These are phyloP conservation scores for Ganoderma sp. DNA, from an alignment of 1,284 basidiomycete species.

Conservation along the genomic window DNA sequence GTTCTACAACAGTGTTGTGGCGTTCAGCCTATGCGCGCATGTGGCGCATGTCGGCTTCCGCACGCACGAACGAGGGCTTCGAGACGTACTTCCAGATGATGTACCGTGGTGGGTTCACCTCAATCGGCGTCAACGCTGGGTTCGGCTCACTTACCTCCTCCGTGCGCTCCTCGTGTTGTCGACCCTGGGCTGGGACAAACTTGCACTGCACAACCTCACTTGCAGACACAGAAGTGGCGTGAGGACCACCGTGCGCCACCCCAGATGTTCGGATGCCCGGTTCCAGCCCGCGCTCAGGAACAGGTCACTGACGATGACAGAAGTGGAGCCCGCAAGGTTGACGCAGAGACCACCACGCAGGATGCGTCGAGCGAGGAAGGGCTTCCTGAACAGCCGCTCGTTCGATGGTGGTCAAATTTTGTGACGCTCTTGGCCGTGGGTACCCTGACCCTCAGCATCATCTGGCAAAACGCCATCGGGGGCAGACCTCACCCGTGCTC, in stretches of 20 bases:
- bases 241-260: no score
- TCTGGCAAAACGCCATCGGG: constrained; percentile 33
- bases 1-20: no score
- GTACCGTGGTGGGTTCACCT: constrained; percentile 40
- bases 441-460: constrained; percentile 35
- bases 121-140: no score
- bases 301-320: not conserved
- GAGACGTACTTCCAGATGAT: constrained; percentile 43
- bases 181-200: constrained; percentile 26
- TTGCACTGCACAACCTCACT: constrained; percentile 7
- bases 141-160: constrained; percentile 40
- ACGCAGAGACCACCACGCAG: no score
- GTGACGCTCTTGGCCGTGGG: constrained; percentile 33
- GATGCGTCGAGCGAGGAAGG: not conserved
- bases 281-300: no score
- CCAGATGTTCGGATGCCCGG: no score
- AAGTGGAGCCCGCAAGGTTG: not conserved
- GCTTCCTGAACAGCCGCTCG: constrained; percentile 34
- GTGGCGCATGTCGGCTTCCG: no score
- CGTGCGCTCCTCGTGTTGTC: constrained; percentile 42
- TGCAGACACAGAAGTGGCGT: not conserved
- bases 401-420: constrained; percentile 37
- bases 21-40: no score
- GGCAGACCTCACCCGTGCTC: constrained; percentile 31
- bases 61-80: constrained; percentile 34